Conservation (phyloP, 768 basidiomycete species). For the Phanerochaete carnosa region DNA sequence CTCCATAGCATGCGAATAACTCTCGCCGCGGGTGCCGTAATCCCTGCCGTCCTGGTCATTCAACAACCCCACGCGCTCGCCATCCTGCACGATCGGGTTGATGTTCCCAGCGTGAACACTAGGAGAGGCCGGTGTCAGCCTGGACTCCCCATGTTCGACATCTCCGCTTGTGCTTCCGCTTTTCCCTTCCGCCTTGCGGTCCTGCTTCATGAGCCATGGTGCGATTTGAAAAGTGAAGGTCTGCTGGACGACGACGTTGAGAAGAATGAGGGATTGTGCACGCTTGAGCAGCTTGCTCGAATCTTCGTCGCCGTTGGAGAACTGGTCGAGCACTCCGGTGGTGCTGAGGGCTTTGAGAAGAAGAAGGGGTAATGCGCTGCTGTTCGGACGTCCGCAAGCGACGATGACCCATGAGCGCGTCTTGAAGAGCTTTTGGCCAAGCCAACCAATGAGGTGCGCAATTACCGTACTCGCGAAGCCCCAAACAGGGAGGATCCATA, state of each 20-base stretch:
- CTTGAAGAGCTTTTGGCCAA: constrained; percentile 16
- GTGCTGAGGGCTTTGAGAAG: constrained; percentile 22
- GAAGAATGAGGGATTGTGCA: constrained; percentile 26
- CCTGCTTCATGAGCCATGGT: constrained; percentile 18
- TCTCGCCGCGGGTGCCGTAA: constrained; percentile 10
- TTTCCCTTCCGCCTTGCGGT: constrained; percentile 10
- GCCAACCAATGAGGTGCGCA: constrained; percentile 25
- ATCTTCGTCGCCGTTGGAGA: constrained; percentile 15
- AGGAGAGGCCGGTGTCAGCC: background rate
- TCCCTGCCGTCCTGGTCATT: constrained; percentile 15
- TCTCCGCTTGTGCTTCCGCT: constrained; percentile 5
- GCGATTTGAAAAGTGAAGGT: constrained; percentile 27
- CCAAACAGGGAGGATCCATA: constrained; percentile 28
- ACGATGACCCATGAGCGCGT: constrained; percentile 28
- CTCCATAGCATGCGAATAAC: constrained; percentile 13
- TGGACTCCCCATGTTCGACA: constrained; percentile 10
- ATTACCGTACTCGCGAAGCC: constrained; percentile 23
- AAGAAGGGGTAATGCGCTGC: constrained; percentile 27
- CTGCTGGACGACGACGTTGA: constrained; percentile 29
- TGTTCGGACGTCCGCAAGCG: constrained; percentile 27
- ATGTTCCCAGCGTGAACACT: constrained; percentile 13
- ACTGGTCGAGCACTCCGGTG: constrained; percentile 23
- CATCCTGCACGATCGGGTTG: constrained; percentile 21
- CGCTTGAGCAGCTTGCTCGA: constrained; percentile 17
- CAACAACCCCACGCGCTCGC: constrained; percentile 26